Evolutionary conservation across 495 filamentous ascomycete species (phyloP).

Genomic region (Hypoxylon intermedium): DNA sequence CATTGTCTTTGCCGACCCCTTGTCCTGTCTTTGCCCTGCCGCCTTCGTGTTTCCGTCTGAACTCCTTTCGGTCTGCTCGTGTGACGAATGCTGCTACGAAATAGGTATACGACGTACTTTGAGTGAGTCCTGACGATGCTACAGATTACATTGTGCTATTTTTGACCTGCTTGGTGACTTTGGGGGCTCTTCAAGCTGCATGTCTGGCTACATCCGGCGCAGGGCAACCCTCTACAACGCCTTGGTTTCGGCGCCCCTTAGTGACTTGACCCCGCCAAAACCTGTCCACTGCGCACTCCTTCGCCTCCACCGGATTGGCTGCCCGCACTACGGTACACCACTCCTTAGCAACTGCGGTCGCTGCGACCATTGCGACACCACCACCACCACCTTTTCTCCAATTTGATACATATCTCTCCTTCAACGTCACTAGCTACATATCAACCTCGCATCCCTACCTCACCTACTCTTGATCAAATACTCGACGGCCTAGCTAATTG

Average conservation of each 20-base stretch:
- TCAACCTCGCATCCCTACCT: conserved; percentile 28
- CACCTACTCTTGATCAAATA: conserved; percentile 14
- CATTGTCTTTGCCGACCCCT: conserved; percentile 11
- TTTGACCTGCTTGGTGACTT: conserved; percentile 24
- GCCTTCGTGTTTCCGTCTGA: conserved; percentile 26
- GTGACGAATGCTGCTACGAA: conserved; percentile 19
- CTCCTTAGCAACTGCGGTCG: conserved; percentile 28
- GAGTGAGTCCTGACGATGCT: conserved; percentile 16
- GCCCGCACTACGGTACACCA: conserved; percentile 24
- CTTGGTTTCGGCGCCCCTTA: conserved; percentile 6
- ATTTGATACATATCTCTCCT: conserved; percentile 39
- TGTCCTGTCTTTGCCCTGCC: conserved; percentile 27
- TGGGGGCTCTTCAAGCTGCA: conserved; percentile 22
- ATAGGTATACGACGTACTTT: conserved; percentile 28
- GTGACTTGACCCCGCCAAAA: conserved; percentile 37
- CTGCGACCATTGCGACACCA: conserved; percentile 39
- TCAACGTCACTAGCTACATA: conserved; percentile 40
- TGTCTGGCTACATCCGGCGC: conserved; percentile 24
- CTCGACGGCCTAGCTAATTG: conserved; percentile 19
- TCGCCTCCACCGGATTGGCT: conserved; percentile 33
- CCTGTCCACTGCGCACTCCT: conserved; percentile 22
- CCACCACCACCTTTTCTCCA: conserved; percentile 38
- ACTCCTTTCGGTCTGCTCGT: conserved; percentile 23
- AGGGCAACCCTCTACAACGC: conserved; percentile 25
- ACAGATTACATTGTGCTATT: conserved; percentile 23